Evolutionary conservation across 208 protist genomes (phyloP).

Genomic region (Leishmania guyanensis): DNA sequence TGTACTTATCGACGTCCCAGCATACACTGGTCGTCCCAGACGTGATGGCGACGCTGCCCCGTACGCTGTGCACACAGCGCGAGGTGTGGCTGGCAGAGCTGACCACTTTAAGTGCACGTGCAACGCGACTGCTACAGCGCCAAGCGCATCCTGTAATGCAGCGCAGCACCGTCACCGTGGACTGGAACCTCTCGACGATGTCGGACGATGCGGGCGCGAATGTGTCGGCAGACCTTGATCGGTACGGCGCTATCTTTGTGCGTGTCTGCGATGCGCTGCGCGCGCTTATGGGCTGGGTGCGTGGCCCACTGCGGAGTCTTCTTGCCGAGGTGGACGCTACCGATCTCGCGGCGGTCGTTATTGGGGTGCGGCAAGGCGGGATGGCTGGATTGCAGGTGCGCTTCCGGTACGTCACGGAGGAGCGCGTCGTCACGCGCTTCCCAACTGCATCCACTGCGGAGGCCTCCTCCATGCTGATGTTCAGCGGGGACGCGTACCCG

Average conservation of each 20-base stretch:
- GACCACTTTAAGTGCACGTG: conserved; percentile 23
- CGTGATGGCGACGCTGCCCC: conserved; percentile 33
- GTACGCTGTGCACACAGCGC: conserved; percentile 22
- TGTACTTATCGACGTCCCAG: conserved; percentile 57
- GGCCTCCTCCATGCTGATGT: conserved; percentile 4
- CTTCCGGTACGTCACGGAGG: conserved; percentile 31
- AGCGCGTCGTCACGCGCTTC: conserved; percentile 24
- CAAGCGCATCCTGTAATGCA: conserved; percentile 61
- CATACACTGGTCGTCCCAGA: conserved; percentile 49
- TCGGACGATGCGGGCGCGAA: conserved; percentile 1
- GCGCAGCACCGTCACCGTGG: conserved; percentile 43
- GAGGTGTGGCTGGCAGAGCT: conserved; percentile 31
- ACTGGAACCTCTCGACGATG: conserved; percentile 41
- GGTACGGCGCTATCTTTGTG: conserved; percentile 21
- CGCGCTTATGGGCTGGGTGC: conserved; percentile 35
- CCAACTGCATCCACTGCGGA: not conserved
- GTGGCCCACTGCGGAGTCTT: conserved; percentile 24
- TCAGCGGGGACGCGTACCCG: conserved; percentile 25
- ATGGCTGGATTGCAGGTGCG: conserved; percentile 29
- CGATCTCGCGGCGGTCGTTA: conserved; percentile 38
- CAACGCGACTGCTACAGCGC: conserved; percentile 44
- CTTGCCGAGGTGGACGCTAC: conserved; percentile 34
- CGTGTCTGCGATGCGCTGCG: conserved; percentile 35
- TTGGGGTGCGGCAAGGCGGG: conserved; percentile 21
- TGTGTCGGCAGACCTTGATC: conserved; percentile 24